Percentiles rank a stretch among this genome's conserved stretches.
Conservation (phyloP, 1,284 basidiomycete genomes). For the Grifola frondosa region DNA sequence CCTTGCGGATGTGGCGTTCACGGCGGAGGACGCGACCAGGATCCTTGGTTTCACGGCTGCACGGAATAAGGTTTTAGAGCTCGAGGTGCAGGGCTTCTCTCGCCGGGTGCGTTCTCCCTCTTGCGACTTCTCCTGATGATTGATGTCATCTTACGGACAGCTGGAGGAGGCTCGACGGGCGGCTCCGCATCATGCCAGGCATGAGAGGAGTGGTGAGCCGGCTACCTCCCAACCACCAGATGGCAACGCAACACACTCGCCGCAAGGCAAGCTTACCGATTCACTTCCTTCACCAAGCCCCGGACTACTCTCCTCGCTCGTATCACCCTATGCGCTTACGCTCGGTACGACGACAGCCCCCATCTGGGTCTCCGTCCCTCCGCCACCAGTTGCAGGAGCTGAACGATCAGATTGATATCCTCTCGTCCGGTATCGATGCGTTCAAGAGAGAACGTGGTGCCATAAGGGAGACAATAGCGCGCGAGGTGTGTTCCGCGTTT, state of each 20-base stretch:
- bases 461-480: slow-evolving; percentile 26
- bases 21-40: slow-evolving; percentile 40
- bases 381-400: slow-evolving; percentile 21
- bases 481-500: slow-evolving; percentile 29
- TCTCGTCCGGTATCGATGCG: slow-evolving; percentile 35
- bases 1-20: slow-evolving; percentile 8
- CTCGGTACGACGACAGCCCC: background rate
- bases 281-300: too few species aligned
- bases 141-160: background rate
- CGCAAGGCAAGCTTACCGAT: too few species aligned
- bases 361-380: background rate
- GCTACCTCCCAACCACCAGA: too few species aligned
- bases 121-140: slow-evolving; percentile 9
- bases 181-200: too few species aligned
- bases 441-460: slow-evolving; percentile 38
- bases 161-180: slow-evolving; percentile 5
- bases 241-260: too few species aligned
- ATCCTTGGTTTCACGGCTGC: slow-evolving; percentile 39
- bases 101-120: slow-evolving; percentile 35
- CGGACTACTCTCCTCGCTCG: slow-evolving; percentile 2
- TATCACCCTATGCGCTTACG: slow-evolving; percentile 5
- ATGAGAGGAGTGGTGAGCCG: too few species aligned
- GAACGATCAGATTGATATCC: slow-evolving; percentile 34
- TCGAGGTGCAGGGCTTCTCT: slow-evolving; percentile 43
- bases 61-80: slow-evolving; percentile 45